phyloP scores from a whole-genome alignment of 768 basidiomycete species.

The Termitomyces titanicus region DNA sequence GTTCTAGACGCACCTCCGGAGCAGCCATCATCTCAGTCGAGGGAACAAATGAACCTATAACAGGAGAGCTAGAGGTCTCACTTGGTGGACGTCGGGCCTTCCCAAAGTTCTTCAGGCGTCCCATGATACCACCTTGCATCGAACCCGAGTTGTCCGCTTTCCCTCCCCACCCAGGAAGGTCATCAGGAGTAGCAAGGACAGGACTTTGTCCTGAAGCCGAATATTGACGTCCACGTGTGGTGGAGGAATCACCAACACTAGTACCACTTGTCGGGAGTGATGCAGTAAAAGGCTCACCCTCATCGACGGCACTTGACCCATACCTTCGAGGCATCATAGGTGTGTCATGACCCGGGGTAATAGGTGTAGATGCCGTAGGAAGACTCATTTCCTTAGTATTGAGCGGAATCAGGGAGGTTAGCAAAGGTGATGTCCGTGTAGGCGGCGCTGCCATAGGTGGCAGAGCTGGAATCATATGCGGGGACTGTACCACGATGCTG shows the following conservation, averaged over 20 bases:
- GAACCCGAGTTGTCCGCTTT: conserved; percentile 39
- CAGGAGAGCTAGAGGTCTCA: conserved; percentile 26
- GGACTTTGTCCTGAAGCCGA: conserved; percentile 33
- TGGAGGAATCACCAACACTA: conserved; percentile 50
- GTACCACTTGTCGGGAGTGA: conserved; percentile 15
- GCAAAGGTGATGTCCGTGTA: conserved; percentile 48
- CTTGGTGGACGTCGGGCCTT: conserved; percentile 42
- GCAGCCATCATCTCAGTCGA: conserved; percentile 23
- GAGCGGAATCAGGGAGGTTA: conserved; percentile 58
- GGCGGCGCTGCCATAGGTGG: conserved; percentile 44
- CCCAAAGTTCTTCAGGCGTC: conserved; percentile 72
- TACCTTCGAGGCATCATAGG: conserved; percentile 33
- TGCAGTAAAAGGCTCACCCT: conserved; percentile 13
- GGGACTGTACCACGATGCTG: conserved; percentile 55
- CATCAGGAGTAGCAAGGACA: conserved; percentile 38
- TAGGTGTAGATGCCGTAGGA: conserved; percentile 31
- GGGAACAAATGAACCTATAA: conserved; percentile 18
- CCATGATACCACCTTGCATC: conserved; percentile 69
- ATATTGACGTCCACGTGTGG: conserved; percentile 39
- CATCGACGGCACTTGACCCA: no score
- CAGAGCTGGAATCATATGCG: conserved; percentile 64
- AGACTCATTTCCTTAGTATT: conserved; percentile 23
- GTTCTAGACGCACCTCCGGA: conserved; percentile 15
- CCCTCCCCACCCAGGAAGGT: conserved; percentile 44
- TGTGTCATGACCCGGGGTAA: conserved; percentile 24